Conservation (phyloP, 257 asterid species). For the Solanum appendiculatum region DNA sequence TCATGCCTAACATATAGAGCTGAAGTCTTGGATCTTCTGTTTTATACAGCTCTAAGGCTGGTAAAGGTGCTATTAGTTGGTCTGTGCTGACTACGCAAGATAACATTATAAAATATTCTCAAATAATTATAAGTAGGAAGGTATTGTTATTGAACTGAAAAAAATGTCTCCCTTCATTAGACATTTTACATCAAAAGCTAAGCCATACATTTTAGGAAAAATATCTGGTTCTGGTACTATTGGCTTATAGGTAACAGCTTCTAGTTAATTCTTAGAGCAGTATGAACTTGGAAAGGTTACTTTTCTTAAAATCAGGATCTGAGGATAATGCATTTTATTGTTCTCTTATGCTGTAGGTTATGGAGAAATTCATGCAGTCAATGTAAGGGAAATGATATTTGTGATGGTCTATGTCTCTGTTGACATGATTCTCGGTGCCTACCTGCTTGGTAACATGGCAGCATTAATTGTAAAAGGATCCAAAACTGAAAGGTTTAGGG, state of each 20-base stretch:
- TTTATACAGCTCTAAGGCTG: neutral
- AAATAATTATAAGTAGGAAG: neutral
- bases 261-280: neutral
- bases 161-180: neutral
- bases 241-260: neutral
- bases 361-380: conserved; percentile 73
- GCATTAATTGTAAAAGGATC: conserved; percentile 79
- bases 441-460: conserved; percentile 73
- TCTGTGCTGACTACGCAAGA: neutral
- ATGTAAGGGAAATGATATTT: conserved; percentile 64
- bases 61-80: neutral
- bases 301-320: neutral
- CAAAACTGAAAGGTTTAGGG: conserved; percentile 58
- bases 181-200: neutral
- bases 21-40: neutral
- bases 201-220: neutral
- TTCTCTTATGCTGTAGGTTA: conserved; percentile 31
- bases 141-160: neutral
- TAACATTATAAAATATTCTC: neutral
- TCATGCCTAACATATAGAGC: neutral
- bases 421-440: conserved; percentile 79
- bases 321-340: neutral
- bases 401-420: conserved; percentile 63
- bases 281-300: neutral
- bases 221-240: neutral